Evolutionary conservation across 2,329 filamentous ascomycete species (phyloP), one percentile per base, ranked within the genome.

Genomic region (Akanthomyces lecanii): DNA sequence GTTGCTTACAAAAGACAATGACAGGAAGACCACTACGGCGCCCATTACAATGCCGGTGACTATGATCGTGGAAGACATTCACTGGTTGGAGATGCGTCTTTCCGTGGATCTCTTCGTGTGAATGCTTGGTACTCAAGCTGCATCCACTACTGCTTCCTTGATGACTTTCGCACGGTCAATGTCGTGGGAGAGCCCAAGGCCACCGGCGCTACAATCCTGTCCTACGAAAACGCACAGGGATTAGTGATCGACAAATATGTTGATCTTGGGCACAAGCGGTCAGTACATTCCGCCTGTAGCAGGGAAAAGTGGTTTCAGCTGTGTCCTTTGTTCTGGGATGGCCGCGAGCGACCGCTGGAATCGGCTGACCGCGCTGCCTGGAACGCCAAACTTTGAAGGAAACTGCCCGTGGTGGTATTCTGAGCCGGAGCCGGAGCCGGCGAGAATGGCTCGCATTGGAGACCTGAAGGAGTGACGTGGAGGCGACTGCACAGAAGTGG

Each of bases 41-140:
- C 83, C 0, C 80, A 86, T 72, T 85, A 84, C 69, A 75, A 80
- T 52, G 80, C 84, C 10, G 77, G 76, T 25, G 78, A 82, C 63
- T 86, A 81, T 67, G 84, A 87, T 67, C 82, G 84, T 48, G 85
- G 85, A 16, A 79, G 85, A 25, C 84, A 87, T 72, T 85, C 82
- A 0, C 78, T 87, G 1, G 84, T 86, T 4, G 84, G 84, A 40
- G 81, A 86, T 65, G 74, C 77, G 3, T 74, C 77, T 25, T 84
- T 84, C 73, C 77, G 83, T 51, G 83, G 83, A 25, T 76, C 81
- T 3, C 78, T 82, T 65, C 79, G 83, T 1, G 83, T 85, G 25
- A 82, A 80, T 53, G 82, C 81, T 4, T 85, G 83, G 83, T 85
- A 81, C 73, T 81, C 80, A 12, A 80, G 79, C 65, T 76, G 81